Percentiles rank a stretch among this genome's conserved stretches.
These are phyloP conservation scores for Suhomyces chickasaworum DNA, from an alignment of 1,139 yeast species.

Conservation along the genomic window DNA sequence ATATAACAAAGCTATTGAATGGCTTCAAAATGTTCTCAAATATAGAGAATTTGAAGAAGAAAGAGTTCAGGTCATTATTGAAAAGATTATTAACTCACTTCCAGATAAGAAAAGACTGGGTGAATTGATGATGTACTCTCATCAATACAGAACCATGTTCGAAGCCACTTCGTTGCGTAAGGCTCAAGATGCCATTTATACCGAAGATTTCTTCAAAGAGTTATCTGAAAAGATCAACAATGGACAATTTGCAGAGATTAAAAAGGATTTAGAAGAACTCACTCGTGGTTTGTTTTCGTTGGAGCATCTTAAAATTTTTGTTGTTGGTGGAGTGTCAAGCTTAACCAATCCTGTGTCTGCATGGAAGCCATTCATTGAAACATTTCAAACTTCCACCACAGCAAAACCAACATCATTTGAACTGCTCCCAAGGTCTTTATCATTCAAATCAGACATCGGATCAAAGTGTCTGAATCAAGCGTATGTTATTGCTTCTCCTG, in stretches of 20 bases:
- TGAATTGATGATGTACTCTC: conserved; percentile 65
- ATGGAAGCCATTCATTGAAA: conserved; percentile 55
- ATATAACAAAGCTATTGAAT: conserved; percentile 68
- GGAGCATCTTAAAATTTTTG: conserved; percentile 65
- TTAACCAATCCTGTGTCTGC: conserved; percentile 57
- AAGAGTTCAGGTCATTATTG: conserved; percentile 69
- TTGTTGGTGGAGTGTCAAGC: conserved; percentile 65
- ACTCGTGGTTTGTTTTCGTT: conserved; percentile 58
- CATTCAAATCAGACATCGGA: conserved; percentile 62
- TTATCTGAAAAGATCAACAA: conserved; percentile 53
- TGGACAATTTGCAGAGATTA: conserved; percentile 51
- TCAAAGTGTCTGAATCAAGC: conserved; percentile 55
- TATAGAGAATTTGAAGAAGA: conserved; percentile 70
- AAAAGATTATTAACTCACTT: conserved; percentile 71
- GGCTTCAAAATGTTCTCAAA: conserved; percentile 71
- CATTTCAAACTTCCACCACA: conserved; percentile 12
- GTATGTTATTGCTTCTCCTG: conserved; percentile 71
- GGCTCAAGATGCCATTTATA: conserved; percentile 64
- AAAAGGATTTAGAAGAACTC: conserved; percentile 57
- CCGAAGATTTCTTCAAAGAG: conserved; percentile 60
- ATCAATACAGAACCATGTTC: conserved; percentile 55
- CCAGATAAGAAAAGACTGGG: conserved; percentile 86
- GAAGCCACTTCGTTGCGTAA: conserved; percentile 62
- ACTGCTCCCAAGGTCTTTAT: conserved; percentile 54
- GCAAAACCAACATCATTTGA: conserved; percentile 23